These are phyloP conservation scores for Rhazya stricta DNA, from an alignment of 257 asterid genomes.

Conservation along the genomic window DNA sequence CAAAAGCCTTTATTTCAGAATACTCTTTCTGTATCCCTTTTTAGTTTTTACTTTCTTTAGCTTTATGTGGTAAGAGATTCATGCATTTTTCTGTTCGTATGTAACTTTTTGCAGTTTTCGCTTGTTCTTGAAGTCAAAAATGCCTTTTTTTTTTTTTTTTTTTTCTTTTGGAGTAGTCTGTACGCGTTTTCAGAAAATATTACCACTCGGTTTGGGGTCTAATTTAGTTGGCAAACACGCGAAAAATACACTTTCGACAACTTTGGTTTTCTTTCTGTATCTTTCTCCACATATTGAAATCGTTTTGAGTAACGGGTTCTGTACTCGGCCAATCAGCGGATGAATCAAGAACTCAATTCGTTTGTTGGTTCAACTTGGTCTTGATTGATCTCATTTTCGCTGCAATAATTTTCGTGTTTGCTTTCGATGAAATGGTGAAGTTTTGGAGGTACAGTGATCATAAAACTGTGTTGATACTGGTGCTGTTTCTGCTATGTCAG, in stretches of 20 bases:
- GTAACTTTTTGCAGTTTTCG: not conserved
- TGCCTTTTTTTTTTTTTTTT: not conserved
- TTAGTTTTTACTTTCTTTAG: not conserved
- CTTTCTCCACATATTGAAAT: slow-evolving; percentile 1
- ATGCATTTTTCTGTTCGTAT: not conserved
- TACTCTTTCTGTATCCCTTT: not conserved
- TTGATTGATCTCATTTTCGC: slow-evolving; percentile 20
- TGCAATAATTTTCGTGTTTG: slow-evolving; percentile 19
- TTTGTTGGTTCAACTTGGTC: slow-evolving; percentile 13
- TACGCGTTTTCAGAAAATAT: slow-evolving; percentile 20
- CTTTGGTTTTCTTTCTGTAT: not conserved
- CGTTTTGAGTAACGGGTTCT: slow-evolving; percentile 22
- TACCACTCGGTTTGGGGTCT: slow-evolving; percentile 5
- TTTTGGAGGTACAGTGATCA: slow-evolving; percentile 24
- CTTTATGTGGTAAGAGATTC: slow-evolving; percentile 7
- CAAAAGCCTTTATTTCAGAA: slow-evolving; percentile 9
- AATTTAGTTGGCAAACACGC: slow-evolving; percentile 15
- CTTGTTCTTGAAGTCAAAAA: slow-evolving; percentile 17
- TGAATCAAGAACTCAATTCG: slow-evolving; percentile 20
- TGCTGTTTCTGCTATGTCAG: slow-evolving; percentile 21
- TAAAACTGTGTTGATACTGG: slow-evolving; percentile 14
- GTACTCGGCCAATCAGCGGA: slow-evolving; percentile 26
- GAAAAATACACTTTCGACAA: slow-evolving; percentile 1
- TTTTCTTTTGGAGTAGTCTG: not conserved
- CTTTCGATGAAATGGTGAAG: slow-evolving; percentile 26